Evolutionary conservation across 805 yeast genomes (phyloP).

Genomic region (Candida alai): DNA sequence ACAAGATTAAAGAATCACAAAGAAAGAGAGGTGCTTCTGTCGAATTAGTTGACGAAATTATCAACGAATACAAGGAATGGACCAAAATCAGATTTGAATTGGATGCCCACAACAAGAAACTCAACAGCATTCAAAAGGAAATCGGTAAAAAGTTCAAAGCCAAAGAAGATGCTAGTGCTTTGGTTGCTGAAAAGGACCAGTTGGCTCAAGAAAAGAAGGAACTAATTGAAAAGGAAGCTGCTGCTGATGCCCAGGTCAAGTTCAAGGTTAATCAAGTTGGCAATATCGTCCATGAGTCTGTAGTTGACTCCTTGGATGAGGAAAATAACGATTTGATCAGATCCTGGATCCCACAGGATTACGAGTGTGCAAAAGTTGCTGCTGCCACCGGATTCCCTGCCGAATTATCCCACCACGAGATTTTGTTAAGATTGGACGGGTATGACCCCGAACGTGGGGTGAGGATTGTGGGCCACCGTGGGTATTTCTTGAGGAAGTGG

Average conservation of each 20-base stretch:
- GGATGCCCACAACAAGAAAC: conserved; percentile 84
- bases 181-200: conserved; percentile 76
- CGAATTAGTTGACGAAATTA: conserved; percentile 93
- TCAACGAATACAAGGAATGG: conserved; percentile 89
- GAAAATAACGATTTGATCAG: conserved; percentile 85
- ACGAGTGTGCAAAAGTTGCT: conserved; percentile 51
- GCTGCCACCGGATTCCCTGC: conserved; percentile 81
- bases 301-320: conserved; percentile 83
- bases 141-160: conserved; percentile 90
- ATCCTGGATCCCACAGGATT: conserved; percentile 80
- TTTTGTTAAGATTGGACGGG: conserved; percentile 89
- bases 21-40: conserved; percentile 92
- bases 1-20: conserved; percentile 81
- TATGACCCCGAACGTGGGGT: conserved; percentile 99
- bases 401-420: conserved; percentile 89
- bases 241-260: conserved; percentile 71
- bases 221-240: conserved; percentile 65
- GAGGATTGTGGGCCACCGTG: conserved; percentile 96
- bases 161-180: conserved; percentile 88
- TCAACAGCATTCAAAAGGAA: conserved; percentile 87
- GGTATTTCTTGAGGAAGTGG: conserved; percentile 88
- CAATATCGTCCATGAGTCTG: conserved; percentile 90
- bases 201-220: conserved; percentile 66
- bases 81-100: conserved; percentile 75
- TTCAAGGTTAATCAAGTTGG: conserved; percentile 87